Percentiles rank a stretch among this genome's conserved stretches.
Conservation (phyloP, 331 rosid genomes). For the Arachis monticola region DNA sequence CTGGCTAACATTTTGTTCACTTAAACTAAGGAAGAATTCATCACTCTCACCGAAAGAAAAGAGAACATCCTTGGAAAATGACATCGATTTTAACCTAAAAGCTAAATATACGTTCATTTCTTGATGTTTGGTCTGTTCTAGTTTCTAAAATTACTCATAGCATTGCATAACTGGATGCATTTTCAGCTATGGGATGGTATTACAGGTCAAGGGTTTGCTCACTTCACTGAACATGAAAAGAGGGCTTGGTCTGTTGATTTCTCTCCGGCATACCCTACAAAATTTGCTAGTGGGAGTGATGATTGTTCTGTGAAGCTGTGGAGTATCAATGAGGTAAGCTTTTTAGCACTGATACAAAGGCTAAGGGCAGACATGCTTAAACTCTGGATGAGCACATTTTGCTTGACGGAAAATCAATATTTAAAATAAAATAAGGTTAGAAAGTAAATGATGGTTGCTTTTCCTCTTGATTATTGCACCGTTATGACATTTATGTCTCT, state of each 20-base stretch:
- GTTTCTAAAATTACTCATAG: conserved; percentile 17
- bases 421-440: background rate
- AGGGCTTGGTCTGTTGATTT: conserved; percentile 94
- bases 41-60: background rate
- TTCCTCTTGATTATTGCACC: background rate
- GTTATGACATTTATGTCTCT: conserved; percentile 13
- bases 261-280: conserved; percentile 70
- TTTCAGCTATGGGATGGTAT: conserved; percentile 86
- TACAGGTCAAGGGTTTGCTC: conserved; percentile 68
- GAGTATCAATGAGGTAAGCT: conserved; percentile 73
- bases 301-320: conserved; percentile 57
- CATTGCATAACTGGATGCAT: conserved; percentile 15
- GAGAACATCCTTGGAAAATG: background rate
- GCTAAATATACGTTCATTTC: background rate
- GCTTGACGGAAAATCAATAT: background rate
- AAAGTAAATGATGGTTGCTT: background rate
- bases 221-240: conserved; percentile 62
- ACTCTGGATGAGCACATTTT: background rate
- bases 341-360: background rate
- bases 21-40: background rate
- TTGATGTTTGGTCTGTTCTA: background rate
- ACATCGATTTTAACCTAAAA: background rate
- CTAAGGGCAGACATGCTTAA: background rate
- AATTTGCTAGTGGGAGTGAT: conserved; percentile 85
- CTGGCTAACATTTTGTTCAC: conserved; percentile 21